These are phyloP conservation scores for Lentithecium fluviatile DNA, from an alignment of 495 filamentous ascomycete species.

Conservation along the genomic window DNA sequence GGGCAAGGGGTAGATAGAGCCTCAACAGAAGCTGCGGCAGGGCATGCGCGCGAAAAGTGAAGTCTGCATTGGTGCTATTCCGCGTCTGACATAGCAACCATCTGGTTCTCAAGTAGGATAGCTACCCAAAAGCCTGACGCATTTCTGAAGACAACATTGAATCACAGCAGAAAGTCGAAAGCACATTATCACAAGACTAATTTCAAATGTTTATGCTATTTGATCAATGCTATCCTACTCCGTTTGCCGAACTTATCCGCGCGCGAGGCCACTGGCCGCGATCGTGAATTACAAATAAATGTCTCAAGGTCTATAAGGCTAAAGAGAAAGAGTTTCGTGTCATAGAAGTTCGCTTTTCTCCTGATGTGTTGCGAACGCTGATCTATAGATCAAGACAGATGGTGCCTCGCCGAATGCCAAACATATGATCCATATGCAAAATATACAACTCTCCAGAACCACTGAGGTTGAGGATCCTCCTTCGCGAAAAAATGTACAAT, in stretches of 20 bases:
- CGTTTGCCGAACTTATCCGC: slow-evolving; percentile 21
- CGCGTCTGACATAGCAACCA: too few species aligned
- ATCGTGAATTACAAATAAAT: slow-evolving; percentile 27
- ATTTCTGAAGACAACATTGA: too few species aligned
- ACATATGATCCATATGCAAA: slow-evolving; percentile 2
- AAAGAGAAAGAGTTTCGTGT: slow-evolving; percentile 22
- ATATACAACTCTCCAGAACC: slow-evolving; percentile 15
- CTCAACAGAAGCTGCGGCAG: too few species aligned
- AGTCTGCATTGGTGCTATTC: too few species aligned
- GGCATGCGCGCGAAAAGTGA: too few species aligned
- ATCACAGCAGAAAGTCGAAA: too few species aligned
- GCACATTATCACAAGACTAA: too few species aligned
- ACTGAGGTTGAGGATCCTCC: neutral
- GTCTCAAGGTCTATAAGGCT: slow-evolving; percentile 11
- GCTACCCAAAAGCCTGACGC: too few species aligned
- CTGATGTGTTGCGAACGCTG: too few species aligned
- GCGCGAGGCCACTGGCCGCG: slow-evolving; percentile 19
- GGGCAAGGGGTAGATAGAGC: too few species aligned
- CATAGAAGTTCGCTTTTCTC: slow-evolving; percentile 3
- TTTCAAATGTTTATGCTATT: neutral
- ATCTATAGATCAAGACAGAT: too few species aligned
- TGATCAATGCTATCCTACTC: slow-evolving; percentile 21
- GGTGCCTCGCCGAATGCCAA: neutral
- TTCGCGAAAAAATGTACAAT: slow-evolving; percentile 27
- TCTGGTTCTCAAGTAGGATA: too few species aligned